These are phyloP conservation scores for Helicocarpus griseus DNA, from an alignment of 2,329 filamentous ascomycete species.

Conservation along the genomic window DNA sequence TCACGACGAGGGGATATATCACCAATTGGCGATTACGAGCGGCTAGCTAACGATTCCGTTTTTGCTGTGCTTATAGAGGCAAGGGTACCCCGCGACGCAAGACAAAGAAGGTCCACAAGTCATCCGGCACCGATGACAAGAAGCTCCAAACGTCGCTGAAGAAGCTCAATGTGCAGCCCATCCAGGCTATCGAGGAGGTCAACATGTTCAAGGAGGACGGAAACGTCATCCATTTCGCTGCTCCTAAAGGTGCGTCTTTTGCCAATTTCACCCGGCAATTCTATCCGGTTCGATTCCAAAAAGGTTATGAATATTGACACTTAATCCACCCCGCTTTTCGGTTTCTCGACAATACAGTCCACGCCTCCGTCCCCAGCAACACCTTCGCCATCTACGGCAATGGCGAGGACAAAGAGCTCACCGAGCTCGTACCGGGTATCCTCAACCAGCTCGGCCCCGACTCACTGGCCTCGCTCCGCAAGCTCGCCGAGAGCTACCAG, in stretches of 20 bases:
- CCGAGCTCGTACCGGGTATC: constrained; percentile 97
- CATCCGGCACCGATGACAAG: constrained; percentile 94
- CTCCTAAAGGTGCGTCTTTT: constrained; percentile 79
- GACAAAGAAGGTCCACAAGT: constrained; percentile 95
- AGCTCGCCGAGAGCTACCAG: constrained; percentile 99
- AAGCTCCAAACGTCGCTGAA: constrained; percentile 95
- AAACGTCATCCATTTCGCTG: constrained; percentile 98
- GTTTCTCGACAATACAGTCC: constrained; percentile 51
- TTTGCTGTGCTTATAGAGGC: constrained; percentile 51
- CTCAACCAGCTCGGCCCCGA: constrained; percentile 99
- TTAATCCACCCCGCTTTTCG: background rate
- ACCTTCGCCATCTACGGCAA: constrained; percentile 99
- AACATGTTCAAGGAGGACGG: constrained; percentile 99
- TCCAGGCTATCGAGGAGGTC: constrained; percentile 99
- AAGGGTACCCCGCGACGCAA: constrained; percentile 97
- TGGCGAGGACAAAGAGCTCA: constrained; percentile 99
- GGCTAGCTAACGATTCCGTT: constrained; percentile 9
- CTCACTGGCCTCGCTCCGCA: constrained; percentile 92
- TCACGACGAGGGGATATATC: background rate
- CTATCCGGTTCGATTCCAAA: too few species aligned
- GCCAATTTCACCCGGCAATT: background rate
- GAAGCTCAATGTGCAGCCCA: constrained; percentile 99
- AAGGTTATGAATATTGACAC: too few species aligned
- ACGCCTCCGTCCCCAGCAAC: constrained; percentile 94
- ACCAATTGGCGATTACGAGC: background rate